These are phyloP conservation scores for Termitomyces eurrhizus DNA, from an alignment of 768 basidiomycete genomes.

Conservation along the genomic window DNA sequence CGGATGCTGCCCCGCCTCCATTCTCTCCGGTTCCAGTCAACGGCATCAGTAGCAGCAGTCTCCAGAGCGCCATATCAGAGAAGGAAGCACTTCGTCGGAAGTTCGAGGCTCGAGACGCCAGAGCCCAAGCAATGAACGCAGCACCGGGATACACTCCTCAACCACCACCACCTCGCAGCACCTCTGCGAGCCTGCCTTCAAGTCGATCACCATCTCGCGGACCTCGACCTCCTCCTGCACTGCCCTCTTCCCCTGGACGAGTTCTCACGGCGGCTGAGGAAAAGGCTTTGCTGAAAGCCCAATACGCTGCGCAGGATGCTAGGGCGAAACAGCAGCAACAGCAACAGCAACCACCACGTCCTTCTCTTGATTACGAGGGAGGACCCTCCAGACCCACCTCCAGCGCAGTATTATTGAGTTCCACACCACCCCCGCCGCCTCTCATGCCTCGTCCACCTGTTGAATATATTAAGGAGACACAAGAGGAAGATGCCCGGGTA, in stretches of 20 bases:
- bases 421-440: conserved; percentile 55
- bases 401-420: conserved; percentile 7
- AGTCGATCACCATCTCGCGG: conserved; percentile 17
- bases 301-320: conserved; percentile 56
- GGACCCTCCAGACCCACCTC: conserved; percentile 16
- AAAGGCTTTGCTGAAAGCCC: conserved; percentile 65
- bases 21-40: conserved; percentile 13
- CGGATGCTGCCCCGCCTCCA: conserved; percentile 17
- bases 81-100: conserved; percentile 55
- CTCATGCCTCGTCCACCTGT: conserved; percentile 72
- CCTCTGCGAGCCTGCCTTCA: conserved; percentile 15
- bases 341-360: conserved; percentile 14
- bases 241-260: conserved; percentile 25
- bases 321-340: conserved; percentile 16
- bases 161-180: conserved; percentile 19
- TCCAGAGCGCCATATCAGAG: conserved; percentile 34
- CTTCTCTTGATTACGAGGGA: conserved; percentile 21
- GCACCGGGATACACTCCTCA: conserved; percentile 18
- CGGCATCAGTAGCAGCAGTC: conserved; percentile 7
- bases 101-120: conserved; percentile 52
- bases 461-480: conserved; percentile 81
- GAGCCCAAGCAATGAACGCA: conserved; percentile 15
- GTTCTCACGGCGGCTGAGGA: conserved; percentile 72
- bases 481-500: conserved; percentile 64
- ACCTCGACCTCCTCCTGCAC: conserved; percentile 31